Conservation (phyloP, 2,329 filamentous ascomycete genomes). For the Rutstroemia sydowiana region DNA sequence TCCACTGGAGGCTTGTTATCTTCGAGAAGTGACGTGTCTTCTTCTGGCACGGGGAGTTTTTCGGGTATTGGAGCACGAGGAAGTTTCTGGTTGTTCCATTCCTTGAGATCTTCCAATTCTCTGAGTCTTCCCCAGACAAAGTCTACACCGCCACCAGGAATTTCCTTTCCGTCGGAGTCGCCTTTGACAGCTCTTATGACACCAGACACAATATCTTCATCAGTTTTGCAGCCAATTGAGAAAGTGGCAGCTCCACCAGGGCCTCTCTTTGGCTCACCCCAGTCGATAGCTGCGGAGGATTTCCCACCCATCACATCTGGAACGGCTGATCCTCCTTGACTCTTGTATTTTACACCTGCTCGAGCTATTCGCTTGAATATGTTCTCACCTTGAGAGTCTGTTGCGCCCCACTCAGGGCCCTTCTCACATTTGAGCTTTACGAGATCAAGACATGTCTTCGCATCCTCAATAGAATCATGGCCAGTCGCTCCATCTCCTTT, state of each 20-base stretch:
- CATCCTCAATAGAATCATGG: conserved; percentile 91
- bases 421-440: conserved; percentile 95
- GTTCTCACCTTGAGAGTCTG: conserved; percentile 73
- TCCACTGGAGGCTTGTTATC: background rate
- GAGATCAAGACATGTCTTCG: conserved; percentile 82
- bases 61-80: background rate
- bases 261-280: conserved; percentile 68
- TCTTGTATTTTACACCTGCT: conserved; percentile 54
- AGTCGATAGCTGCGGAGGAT: conserved; percentile 75
- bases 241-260: conserved; percentile 49
- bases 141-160: conserved; percentile 54
- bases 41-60: background rate
- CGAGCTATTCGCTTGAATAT: conserved; percentile 77
- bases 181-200: conserved; percentile 52
- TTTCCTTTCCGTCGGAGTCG: conserved; percentile 49
- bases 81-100: conserved; percentile 54
- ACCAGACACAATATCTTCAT: conserved; percentile 49
- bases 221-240: conserved; percentile 49
- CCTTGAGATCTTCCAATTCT: conserved; percentile 56
- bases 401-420: conserved; percentile 77
- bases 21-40: background rate
- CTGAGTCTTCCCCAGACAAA: conserved; percentile 62
- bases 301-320: conserved; percentile 47
- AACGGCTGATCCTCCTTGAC: conserved; percentile 50
- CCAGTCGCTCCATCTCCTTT: conserved; percentile 53